These are phyloP conservation scores for Kwoniella pini DNA, from an alignment of 768 basidiomycete species.

Conservation along the genomic window DNA sequence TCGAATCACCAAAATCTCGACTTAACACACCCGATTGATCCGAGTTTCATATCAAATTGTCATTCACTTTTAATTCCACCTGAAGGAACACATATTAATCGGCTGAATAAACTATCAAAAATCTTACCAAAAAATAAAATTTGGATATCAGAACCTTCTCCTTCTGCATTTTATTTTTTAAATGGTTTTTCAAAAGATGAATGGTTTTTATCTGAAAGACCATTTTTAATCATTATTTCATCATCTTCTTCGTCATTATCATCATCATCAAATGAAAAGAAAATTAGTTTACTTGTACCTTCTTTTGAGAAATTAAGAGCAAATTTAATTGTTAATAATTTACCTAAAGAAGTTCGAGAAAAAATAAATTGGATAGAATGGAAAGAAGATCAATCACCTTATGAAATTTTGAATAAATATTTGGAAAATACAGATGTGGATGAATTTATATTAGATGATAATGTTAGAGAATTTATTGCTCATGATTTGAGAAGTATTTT, in stretches of 20 bases:
- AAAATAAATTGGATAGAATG: slow-evolving; percentile 56
- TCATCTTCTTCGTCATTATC: slow-evolving; percentile 50
- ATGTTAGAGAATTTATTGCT: slow-evolving; percentile 54
- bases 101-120: slow-evolving; percentile 18
- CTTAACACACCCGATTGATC: slow-evolving; percentile 5
- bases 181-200: slow-evolving; percentile 63
- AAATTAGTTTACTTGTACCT: slow-evolving; percentile 70
- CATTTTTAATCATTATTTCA: slow-evolving; percentile 68
- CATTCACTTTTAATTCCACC: slow-evolving; percentile 17
- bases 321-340: slow-evolving; percentile 57
- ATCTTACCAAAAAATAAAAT: not conserved
- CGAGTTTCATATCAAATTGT: slow-evolving; percentile 20
- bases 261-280: no score
- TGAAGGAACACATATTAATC: slow-evolving; percentile 12
- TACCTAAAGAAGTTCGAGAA: slow-evolving; percentile 58
- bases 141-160: slow-evolving; percentile 78
- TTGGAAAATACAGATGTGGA: slow-evolving; percentile 36
- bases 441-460: slow-evolving; percentile 58
- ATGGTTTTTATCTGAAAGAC: slow-evolving; percentile 78
- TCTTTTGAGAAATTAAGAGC: slow-evolving; percentile 75
- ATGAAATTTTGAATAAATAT: slow-evolving; percentile 58
- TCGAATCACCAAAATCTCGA: not conserved
- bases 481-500: slow-evolving; percentile 64
- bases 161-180: slow-evolving; percentile 70
- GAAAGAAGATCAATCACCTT: slow-evolving; percentile 71